Base-by-base conservation (phyloP, 1,139 yeast species). In the Groenewaldozyma auringiensis region DNA sequence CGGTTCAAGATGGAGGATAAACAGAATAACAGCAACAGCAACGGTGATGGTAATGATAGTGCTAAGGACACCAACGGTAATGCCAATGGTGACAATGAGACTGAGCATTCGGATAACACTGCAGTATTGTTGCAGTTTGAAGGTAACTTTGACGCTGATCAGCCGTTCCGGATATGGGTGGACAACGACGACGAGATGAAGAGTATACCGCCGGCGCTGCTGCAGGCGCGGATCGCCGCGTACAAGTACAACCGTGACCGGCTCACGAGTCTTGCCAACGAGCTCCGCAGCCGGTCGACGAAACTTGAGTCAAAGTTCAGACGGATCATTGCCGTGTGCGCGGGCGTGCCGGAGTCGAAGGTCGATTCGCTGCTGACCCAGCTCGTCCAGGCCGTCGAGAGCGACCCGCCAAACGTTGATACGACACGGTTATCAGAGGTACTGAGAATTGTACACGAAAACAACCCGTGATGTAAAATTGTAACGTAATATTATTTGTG, bases 351-450 rank as follows among this genome's bases (percentile, higher is more conserved):
- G 40, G 82, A 78, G 46, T 71, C 68, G 21, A 83, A 83, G 54
- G 95, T 89, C 37, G 98, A 92, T 62, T 78, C 76, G 48, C 73
- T 92, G 56, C 72, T 92, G 48, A 94, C 84, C 53, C 95, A 94
- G 3, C 72, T 92, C 44, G 76, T 92, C 25, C 87, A 83, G 60
- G 96, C 96, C 13, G 96, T 92, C 3, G 95, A 88, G 52, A 83
- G 87, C 50, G 87, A 81, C 59, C 83, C 83, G 1, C 81, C 76
- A 47, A 83, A 78, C 47, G 78, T 78, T 47, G 83, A 79, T 55
- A 68, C 79, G 57, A 76, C 68, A 27, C 58, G 78, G 27, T 75
- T 75, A 3, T 71, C 76, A 6, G 76, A 76, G 2, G 72, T 74
- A 51, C 55, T 73, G 55, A 61, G 68, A 22, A 71, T 66, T 48